A percentile compares a stretch with the other conserved stretches of the same genome.
Conservation (phyloP, 805 yeast genomes). For the Candida awuae region DNA sequence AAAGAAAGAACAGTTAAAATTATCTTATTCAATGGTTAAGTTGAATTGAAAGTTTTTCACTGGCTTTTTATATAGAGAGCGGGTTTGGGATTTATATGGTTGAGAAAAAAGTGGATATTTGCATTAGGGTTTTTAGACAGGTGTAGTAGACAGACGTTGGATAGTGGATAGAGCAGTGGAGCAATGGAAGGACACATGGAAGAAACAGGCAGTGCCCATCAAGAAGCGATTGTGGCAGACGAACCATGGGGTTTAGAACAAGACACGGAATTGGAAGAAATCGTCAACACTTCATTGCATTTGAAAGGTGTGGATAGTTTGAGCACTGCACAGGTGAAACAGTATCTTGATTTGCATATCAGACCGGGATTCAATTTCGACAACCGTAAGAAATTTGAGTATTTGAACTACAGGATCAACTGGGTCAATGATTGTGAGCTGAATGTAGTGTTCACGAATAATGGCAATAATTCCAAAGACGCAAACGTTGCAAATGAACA, state of each 20-base stretch:
- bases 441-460: constrained; percentile 41
- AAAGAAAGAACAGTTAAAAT: not conserved
- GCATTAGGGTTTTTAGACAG: too few relatives aligned
- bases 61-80: too few relatives aligned
- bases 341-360: constrained; percentile 41
- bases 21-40: too few relatives aligned
- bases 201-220: not conserved
- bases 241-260: not conserved
- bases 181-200: not conserved
- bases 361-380: constrained; percentile 27
- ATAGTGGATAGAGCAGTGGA: too few relatives aligned
- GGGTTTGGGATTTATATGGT: too few relatives aligned
- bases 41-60: too few relatives aligned
- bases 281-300: constrained; percentile 36
- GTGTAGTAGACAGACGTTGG: too few relatives aligned
- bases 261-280: not conserved
- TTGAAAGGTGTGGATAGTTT: constrained; percentile 58
- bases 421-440: constrained; percentile 63
- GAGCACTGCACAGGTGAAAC: constrained; percentile 51
- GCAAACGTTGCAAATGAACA: constrained; percentile 16
- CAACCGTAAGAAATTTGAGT: constrained; percentile 23
- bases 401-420: constrained; percentile 37
- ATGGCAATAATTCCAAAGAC: constrained; percentile 20
- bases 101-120: too few relatives aligned
- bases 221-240: not conserved